Percentiles rank a stretch among this genome's conserved stretches.
Evolutionary conservation across 2,329 filamentous ascomycete species (phyloP).

Genomic region (Ustulina deusta): DNA sequence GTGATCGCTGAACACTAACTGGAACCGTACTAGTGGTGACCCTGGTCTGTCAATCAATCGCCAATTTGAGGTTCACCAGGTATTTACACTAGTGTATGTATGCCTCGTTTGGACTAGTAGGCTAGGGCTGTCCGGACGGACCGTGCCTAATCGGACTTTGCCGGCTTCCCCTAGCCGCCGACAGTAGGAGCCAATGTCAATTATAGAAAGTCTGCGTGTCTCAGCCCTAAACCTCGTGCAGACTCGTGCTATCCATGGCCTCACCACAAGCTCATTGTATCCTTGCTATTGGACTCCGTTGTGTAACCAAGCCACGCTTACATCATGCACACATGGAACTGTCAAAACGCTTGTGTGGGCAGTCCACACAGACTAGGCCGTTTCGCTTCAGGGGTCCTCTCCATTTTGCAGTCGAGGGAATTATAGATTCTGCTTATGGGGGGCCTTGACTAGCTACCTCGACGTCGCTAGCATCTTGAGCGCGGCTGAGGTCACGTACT

Average conservation of each 20-base stretch:
- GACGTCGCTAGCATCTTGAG: slow-evolving; percentile 2
- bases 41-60: background rate
- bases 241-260: background rate
- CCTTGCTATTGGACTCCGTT: slow-evolving; percentile 17
- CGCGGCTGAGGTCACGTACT: background rate
- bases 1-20: too few species aligned
- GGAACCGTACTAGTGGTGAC: background rate
- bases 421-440: slow-evolving; percentile 17
- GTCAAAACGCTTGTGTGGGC: background rate
- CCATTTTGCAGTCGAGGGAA: slow-evolving; percentile 11
- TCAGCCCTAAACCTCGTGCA: slow-evolving; percentile 23
- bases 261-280: slow-evolving; percentile 4
- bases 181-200: slow-evolving; percentile 20
- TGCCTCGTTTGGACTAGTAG: slow-evolving; percentile 1
- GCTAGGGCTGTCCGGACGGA: slow-evolving; percentile 18
- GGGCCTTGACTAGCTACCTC: background rate
- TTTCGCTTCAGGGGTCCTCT: slow-evolving; percentile 13
- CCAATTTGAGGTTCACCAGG: background rate
- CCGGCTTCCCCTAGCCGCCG: background rate
- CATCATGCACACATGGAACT: slow-evolving; percentile 14
- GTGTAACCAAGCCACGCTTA: background rate
- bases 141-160: slow-evolving; percentile 14
- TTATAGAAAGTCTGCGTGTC: slow-evolving; percentile 26
- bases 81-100: too few species aligned
- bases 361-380: slow-evolving; percentile 2